These are phyloP conservation scores for Lepidium didymum DNA, from an alignment of 345 rosid species.

Conservation along the genomic window DNA sequence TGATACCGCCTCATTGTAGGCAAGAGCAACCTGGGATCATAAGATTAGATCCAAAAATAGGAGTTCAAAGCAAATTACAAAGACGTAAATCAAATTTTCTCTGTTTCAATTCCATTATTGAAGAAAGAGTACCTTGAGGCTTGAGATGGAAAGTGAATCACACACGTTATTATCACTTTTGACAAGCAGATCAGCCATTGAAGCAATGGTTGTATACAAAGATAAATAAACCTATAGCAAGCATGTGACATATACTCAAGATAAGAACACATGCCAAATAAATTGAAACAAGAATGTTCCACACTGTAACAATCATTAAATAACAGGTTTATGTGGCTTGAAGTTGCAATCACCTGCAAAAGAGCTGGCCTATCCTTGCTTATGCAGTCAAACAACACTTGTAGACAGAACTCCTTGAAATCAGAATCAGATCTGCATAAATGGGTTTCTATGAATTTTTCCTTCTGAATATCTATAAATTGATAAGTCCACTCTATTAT, in stretches of 20 bases:
- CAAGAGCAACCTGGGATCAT: constrained; percentile 58
- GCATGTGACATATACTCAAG: background rate
- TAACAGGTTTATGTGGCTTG: background rate
- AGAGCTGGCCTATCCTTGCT: constrained; percentile 98
- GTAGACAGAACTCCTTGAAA: constrained; percentile 93
- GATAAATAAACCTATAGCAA: constrained; percentile 72
- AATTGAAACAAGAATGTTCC: background rate
- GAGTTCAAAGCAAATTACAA: background rate
- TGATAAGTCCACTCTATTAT: background rate
- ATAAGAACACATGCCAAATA: constrained; percentile 3
- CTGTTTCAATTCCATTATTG: background rate
- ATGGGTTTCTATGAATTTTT: constrained; percentile 3
- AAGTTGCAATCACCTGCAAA: constrained; percentile 55
- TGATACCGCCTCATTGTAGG: constrained; percentile 67
- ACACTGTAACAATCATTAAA: background rate
- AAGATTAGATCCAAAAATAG: background rate
- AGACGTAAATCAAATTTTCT: background rate
- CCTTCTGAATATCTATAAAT: background rate
- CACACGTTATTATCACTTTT: constrained; percentile 30
- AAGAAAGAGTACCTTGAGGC: constrained; percentile 56
- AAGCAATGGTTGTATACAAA: constrained; percentile 59
- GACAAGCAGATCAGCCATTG: constrained; percentile 62
- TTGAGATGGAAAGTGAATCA: constrained; percentile 69
- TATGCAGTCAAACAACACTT: constrained; percentile 88
- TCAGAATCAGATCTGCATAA: constrained; percentile 67